These are phyloP conservation scores for Carex parvula DNA, from an alignment of 176 grass and related monocot species.

Conservation along the genomic window DNA sequence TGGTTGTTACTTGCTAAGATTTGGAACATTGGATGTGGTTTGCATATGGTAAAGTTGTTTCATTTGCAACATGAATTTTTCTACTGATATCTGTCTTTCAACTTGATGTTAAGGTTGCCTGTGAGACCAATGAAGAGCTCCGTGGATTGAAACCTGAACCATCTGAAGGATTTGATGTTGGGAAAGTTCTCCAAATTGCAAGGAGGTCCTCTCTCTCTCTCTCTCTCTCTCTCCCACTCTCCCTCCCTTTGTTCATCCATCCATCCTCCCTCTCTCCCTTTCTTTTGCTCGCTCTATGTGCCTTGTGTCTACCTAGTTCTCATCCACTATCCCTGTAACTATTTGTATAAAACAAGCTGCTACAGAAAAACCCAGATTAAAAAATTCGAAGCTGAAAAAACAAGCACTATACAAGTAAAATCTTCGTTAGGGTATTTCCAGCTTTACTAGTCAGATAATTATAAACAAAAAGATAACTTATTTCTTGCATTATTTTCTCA, in stretches of 20 bases:
- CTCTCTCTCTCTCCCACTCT: slow-evolving; percentile 3
- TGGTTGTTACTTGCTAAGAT: slow-evolving; percentile 9
- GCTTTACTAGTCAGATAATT: neutral
- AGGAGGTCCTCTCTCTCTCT: slow-evolving; percentile 53
- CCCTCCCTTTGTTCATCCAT: neutral
- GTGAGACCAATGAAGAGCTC: slow-evolving; percentile 98
- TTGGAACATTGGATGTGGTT: slow-evolving; percentile 19
- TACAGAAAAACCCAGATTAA: neutral
- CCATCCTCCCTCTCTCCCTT: too few relatives aligned
- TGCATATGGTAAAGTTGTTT: slow-evolving; percentile 11
- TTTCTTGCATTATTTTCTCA: slow-evolving; percentile 34
- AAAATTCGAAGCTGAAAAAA: neutral
- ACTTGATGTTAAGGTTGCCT: slow-evolving; percentile 56
- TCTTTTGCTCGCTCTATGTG: neutral
- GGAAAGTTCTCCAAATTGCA: slow-evolving; percentile 72
- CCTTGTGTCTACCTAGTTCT: neutral
- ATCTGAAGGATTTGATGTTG: slow-evolving; percentile 87
- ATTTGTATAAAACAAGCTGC: neutral
- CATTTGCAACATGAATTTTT: neutral
- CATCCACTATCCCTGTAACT: neutral
- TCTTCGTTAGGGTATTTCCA: neutral
- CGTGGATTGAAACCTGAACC: slow-evolving; percentile 83
- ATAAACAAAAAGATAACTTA: neutral
- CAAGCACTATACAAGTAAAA: neutral
- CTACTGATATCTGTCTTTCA: neutral